These are phyloP conservation scores for Penicillium freii DNA, from an alignment of 2,329 filamentous ascomycete genomes.

Conservation along the genomic window DNA sequence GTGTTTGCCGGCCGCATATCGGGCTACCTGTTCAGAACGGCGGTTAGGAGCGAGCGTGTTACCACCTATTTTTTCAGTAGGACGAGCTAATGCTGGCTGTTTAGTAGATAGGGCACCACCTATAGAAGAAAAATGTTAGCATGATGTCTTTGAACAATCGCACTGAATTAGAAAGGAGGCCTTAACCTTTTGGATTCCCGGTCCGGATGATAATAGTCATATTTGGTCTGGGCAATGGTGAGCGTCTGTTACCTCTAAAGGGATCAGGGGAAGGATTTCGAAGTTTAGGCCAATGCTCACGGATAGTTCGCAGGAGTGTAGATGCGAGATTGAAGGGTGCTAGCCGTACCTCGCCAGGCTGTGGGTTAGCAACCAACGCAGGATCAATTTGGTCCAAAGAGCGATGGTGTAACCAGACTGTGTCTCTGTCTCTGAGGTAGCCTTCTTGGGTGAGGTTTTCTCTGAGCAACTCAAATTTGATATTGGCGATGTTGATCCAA, in stretches of 20 bases:
- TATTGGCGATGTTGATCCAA: background rate
- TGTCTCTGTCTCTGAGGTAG: background rate
- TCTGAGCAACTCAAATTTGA: background rate
- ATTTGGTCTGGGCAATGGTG: background rate
- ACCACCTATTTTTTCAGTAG: background rate
- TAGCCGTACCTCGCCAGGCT: background rate
- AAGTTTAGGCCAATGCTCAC: background rate
- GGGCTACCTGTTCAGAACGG: background rate
- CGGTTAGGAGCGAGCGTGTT: background rate
- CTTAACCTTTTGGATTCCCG: background rate
- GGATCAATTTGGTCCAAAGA: background rate
- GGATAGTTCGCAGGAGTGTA: background rate
- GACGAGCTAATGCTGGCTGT: background rate
- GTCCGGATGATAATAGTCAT: background rate
- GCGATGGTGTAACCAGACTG: background rate
- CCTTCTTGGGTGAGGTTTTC: background rate
- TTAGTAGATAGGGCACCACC: background rate
- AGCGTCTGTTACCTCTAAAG: background rate
- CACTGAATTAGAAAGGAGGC: background rate
- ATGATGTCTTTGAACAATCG: background rate
- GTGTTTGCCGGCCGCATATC: background rate
- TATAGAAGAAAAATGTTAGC: background rate
- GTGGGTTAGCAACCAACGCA: background rate
- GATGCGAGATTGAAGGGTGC: background rate
- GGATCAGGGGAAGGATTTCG: background rate